Percentiles rank a stretch among this genome's conserved stretches.
Evolutionary conservation across 2,329 filamentous ascomycete species (phyloP).

Genomic region (Diaporthe caulivora): DNA sequence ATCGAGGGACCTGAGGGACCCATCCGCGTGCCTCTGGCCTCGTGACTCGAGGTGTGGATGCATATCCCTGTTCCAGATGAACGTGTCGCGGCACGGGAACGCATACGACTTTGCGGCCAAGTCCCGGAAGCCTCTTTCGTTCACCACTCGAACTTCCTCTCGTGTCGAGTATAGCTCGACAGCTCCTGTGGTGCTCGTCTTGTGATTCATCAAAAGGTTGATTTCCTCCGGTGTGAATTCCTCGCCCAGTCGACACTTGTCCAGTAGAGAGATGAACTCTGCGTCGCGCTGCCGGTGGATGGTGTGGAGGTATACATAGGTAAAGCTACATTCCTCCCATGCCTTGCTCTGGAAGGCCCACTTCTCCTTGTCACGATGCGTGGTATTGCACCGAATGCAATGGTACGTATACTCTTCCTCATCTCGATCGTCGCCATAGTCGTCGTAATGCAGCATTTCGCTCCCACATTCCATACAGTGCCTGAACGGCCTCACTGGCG

Average conservation of each 20-base stretch:
- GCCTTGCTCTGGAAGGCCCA: conserved; percentile 59
- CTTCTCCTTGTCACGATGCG: conserved; percentile 62
- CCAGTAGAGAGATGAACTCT: conserved; percentile 65
- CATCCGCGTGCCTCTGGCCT: conserved; percentile 42
- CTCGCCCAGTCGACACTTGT: conserved; percentile 64
- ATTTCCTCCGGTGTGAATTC: conserved; percentile 52
- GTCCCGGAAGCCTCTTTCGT: conserved; percentile 49
- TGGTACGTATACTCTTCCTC: conserved; percentile 44
- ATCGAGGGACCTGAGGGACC: conserved; percentile 50
- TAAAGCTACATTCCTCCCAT: conserved; percentile 68
- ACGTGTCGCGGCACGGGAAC: conserved; percentile 55
- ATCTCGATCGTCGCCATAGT: too few species aligned
- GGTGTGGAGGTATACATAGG: conserved; percentile 62
- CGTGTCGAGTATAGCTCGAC: conserved; percentile 59
- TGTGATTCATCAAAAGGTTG: conserved; percentile 59
- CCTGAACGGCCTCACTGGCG: conserved; percentile 69
- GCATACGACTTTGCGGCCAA: conserved; percentile 46
- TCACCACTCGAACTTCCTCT: conserved; percentile 52
- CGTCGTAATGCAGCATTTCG: conserved; percentile 42
- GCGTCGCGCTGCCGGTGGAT: conserved; percentile 70
- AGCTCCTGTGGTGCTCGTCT: conserved; percentile 54
- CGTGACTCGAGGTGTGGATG: conserved; percentile 47
- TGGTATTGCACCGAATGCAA: conserved; percentile 50
- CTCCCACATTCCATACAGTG: conserved; percentile 63
- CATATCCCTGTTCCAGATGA: conserved; percentile 49